A percentile compares a stretch with the other conserved stretches of the same genome.
Conservation (phyloP, 129 eudicot genomes). For the Flaveria bidentis region DNA sequence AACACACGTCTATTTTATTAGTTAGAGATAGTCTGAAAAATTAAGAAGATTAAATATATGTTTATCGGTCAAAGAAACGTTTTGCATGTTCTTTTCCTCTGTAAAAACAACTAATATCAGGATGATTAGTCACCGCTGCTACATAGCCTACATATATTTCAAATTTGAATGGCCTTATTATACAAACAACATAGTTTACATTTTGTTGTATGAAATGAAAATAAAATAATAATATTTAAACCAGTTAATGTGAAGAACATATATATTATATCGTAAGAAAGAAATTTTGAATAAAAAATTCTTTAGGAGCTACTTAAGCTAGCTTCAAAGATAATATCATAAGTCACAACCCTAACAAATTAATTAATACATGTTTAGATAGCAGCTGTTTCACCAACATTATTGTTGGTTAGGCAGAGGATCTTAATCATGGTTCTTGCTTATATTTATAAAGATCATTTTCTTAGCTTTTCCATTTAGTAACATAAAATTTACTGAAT, state of each 20-base stretch:
- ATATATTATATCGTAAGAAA: neutral
- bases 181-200: neutral
- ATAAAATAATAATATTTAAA: neutral
- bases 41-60: neutral
- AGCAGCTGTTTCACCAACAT: too few relatives aligned
- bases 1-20: too few relatives aligned
- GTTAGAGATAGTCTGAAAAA: too few relatives aligned
- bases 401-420: too few relatives aligned
- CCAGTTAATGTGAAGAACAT: neutral
- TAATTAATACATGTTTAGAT: neutral
- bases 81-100: neutral
- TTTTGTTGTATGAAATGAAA: neutral
- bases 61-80: neutral
- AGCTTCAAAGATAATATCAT: neutral
- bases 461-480: neutral
- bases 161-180: neutral
- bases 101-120: too few relatives aligned
- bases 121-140: neutral
- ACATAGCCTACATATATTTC: neutral
- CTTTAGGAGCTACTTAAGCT: neutral
- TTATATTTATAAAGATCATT: neutral
- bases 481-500: too few relatives aligned
- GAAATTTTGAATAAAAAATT: neutral
- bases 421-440: too few relatives aligned
- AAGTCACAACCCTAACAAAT: neutral